These are phyloP conservation scores for Agrocybe pediades DNA, from an alignment of 768 basidiomycete genomes.

Conservation along the genomic window DNA sequence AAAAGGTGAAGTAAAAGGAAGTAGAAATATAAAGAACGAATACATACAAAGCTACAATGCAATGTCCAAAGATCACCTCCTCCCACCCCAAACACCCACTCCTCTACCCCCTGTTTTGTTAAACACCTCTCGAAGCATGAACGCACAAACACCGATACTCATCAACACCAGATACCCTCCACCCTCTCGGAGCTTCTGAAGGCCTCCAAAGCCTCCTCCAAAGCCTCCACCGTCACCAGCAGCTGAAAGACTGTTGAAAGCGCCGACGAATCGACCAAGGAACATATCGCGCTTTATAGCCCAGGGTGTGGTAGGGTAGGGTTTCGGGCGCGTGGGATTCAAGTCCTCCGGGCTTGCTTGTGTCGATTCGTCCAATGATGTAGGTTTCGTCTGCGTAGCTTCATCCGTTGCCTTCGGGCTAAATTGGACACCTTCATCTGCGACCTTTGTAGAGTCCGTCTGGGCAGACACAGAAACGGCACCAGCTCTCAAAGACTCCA, in stretches of 20 bases:
- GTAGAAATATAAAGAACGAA: neutral
- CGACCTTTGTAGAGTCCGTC: neutral
- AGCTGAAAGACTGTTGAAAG: neutral
- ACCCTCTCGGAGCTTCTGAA: neutral
- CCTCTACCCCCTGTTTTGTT: slow-evolving; percentile 3
- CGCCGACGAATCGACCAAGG: slow-evolving; percentile 16
- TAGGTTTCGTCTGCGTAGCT: neutral
- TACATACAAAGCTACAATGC: too few species aligned
- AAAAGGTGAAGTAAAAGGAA: too few species aligned
- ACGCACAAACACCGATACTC: slow-evolving; percentile 25
- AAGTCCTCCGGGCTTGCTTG: neutral
- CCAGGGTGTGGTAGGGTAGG: slow-evolving; percentile 8
- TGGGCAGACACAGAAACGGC: neutral
- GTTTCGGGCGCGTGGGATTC: slow-evolving; percentile 1
- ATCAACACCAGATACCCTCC: slow-evolving; percentile 26
- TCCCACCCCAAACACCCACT: neutral
- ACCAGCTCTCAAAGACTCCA: neutral
- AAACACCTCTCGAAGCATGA: slow-evolving; percentile 21
- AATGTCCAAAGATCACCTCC: neutral
- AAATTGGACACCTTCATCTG: slow-evolving; percentile 2
- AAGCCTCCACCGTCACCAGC: neutral
- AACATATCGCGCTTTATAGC: slow-evolving; percentile 17
- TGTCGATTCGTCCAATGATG: neutral
- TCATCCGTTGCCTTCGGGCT: slow-evolving; percentile 10
- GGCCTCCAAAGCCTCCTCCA: neutral